A percentile compares a stretch with the other conserved stretches of the same genome.
These are phyloP conservation scores for Ensete ventricosum DNA, from an alignment of 176 grass and related monocot genomes.

Conservation along the genomic window DNA sequence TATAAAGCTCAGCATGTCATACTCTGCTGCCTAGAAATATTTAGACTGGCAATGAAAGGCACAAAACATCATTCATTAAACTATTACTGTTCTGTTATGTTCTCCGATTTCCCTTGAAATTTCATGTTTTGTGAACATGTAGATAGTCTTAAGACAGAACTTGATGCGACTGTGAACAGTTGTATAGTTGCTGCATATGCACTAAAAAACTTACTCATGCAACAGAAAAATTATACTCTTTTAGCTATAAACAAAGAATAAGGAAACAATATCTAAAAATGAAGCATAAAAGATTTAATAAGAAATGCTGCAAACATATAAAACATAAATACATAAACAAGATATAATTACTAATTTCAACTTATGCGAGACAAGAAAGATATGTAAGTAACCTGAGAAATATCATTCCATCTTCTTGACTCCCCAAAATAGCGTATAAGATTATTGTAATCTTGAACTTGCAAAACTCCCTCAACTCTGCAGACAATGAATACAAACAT, in stretches of 20 bases:
- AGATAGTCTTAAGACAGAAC: too few relatives aligned
- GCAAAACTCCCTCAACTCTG: conserved; percentile 59
- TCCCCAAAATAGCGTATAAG: conserved; percentile 68
- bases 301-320: background rate
- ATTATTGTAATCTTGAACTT: conserved; percentile 70
- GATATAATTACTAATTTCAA: background rate
- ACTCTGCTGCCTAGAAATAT: background rate
- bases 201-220: too few relatives aligned
- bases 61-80: background rate
- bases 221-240: too few relatives aligned
- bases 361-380: background rate
- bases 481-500: background rate
- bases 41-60: background rate
- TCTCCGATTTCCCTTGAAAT: too few relatives aligned
- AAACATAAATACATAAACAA: background rate
- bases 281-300: background rate
- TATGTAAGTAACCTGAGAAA: conserved; percentile 46
- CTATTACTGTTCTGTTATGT: background rate
- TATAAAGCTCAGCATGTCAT: too few relatives aligned
- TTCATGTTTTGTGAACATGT: too few relatives aligned
- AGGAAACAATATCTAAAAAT: background rate
- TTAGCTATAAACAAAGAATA: background rate
- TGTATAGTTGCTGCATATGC: too few relatives aligned
- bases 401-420: conserved; percentile 43
- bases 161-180: too few relatives aligned